Base-by-base conservation (phyloP, 129 eudicot species). In the Tagetes erecta region DNA sequence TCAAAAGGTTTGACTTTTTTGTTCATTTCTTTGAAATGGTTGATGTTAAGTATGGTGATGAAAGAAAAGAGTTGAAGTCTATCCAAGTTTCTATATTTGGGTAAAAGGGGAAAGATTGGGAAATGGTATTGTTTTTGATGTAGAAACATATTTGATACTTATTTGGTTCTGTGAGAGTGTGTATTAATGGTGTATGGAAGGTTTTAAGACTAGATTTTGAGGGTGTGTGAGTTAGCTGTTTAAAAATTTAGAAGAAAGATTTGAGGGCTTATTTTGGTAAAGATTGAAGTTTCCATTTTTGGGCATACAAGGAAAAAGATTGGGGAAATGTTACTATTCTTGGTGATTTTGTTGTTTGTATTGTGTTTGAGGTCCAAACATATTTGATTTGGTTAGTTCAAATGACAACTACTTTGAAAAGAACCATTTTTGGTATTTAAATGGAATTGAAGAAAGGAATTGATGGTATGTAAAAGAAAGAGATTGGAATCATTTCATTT, bases 1-100 rank as follows among this genome's bases (percentile, higher is more conserved):
- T 36, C 72, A 73, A 74, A 69, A 64, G 51, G 46, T 65, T 66
- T 75, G 58, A 10, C 71, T 37, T 65, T 73, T 75, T 33, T 53
- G 7, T 31, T 5, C 14, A 36, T 59, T 1, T n/a, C 49, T 64
- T 41, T 31, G 13, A 49, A 71, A 64, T 59, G 76, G 44, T 78
- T 58, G 35, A 77, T 74, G 62, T 46, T 1, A 59, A 52, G 44
- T 44, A 11, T 68, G 49, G 65, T 40, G 52, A 27, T 68, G 75
- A 34, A 44, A 8, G 34, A 41, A 57, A 20, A 45, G 51, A 53
- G 62, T 36, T 70, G 52, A 41, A 45, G 34, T 56, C 38, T 73
- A 30, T 49, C 42, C 44, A 58, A 63, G 71, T 68, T 74, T 74
- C 80, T 55, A 36, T 55, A 67, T 67, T 3, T 60, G 59, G 64